Evolutionary conservation across 108 stramenopile genomes (phyloP).

Genomic region (Chaetoceros tenuissimus): DNA sequence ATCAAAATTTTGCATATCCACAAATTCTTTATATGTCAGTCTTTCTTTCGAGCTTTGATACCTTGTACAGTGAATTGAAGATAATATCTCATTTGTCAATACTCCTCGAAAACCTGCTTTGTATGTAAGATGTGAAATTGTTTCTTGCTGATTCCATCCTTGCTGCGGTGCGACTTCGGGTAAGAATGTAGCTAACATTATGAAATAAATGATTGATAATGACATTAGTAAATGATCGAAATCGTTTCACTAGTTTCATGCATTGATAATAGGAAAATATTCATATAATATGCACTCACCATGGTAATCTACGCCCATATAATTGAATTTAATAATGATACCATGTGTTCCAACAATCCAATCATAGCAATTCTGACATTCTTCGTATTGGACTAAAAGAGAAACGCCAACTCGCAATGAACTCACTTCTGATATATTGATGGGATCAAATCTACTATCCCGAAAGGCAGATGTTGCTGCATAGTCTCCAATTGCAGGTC

Average conservation of each 20-base stretch:
- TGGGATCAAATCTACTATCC: slow-evolving; percentile 62
- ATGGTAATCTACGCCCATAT: neutral
- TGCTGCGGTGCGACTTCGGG: slow-evolving; percentile 73
- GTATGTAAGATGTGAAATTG: slow-evolving; percentile 45
- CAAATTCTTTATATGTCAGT: slow-evolving; percentile 53
- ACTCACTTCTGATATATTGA: slow-evolving; percentile 36
- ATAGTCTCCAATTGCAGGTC: slow-evolving; percentile 48
- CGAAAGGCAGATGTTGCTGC: slow-evolving; percentile 51
- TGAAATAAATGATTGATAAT: no score
- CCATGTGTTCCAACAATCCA: slow-evolving; percentile 76
- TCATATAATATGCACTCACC: no score
- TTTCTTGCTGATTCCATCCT: slow-evolving; percentile 42
- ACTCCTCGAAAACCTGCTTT: slow-evolving; percentile 58
- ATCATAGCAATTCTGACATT: slow-evolving; percentile 45
- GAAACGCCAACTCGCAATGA: slow-evolving; percentile 58
- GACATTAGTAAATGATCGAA: no score
- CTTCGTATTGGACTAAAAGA: slow-evolving; percentile 62
- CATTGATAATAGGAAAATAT: no score
- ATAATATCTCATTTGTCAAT: slow-evolving; percentile 26
- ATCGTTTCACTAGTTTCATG: no score
- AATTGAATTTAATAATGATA: slow-evolving; percentile 51
- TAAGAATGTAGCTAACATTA: slow-evolving; percentile 46
- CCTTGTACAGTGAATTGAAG: slow-evolving; percentile 45
- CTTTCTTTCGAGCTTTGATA: slow-evolving; percentile 66
- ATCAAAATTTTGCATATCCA: no score